These are phyloP conservation scores for Wallacemonas collosoma DNA, from an alignment of 208 protist genomes.

Conservation along the genomic window DNA sequence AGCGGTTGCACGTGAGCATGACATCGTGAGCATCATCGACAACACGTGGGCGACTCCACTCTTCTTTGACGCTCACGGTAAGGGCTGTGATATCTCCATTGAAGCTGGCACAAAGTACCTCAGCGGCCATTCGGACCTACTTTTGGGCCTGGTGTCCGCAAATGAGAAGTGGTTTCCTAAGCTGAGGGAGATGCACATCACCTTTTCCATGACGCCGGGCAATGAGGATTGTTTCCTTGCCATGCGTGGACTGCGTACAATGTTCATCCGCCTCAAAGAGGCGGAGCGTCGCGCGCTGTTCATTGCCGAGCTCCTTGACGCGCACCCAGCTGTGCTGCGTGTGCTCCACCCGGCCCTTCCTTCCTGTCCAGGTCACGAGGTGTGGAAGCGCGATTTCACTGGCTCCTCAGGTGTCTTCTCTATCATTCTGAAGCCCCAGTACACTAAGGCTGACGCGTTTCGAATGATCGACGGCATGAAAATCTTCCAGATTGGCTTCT, in stretches of 20 bases:
- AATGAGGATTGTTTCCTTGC: slow-evolving; percentile 41
- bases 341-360: slow-evolving; percentile 33
- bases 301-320: slow-evolving; percentile 23
- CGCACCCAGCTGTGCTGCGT: slow-evolving; percentile 26
- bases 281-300: slow-evolving; percentile 26
- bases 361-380: slow-evolving; percentile 26
- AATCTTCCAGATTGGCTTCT: slow-evolving; percentile 29
- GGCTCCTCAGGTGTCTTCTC: slow-evolving; percentile 30
- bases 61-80: slow-evolving; percentile 35
- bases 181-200: slow-evolving; percentile 20
- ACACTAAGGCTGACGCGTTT: slow-evolving; percentile 22
- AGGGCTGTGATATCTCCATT: slow-evolving; percentile 40
- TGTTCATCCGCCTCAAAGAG: slow-evolving; percentile 33
- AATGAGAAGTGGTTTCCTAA: slow-evolving; percentile 31
- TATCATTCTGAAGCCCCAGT: slow-evolving; percentile 25
- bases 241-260: slow-evolving; percentile 36
- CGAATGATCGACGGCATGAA: slow-evolving; percentile 30
- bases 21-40: slow-evolving; percentile 31
- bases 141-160: slow-evolving; percentile 34
- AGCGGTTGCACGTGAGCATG: slow-evolving; percentile 25
- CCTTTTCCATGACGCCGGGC: slow-evolving; percentile 26
- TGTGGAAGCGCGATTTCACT: slow-evolving; percentile 40
- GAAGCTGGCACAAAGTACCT: slow-evolving; percentile 44
- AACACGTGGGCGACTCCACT: slow-evolving; percentile 37
- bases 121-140: slow-evolving; percentile 36